These are phyloP conservation scores for Cardamine chenopodiifolia DNA, from an alignment of 345 rosid genomes.

Conservation along the genomic window DNA sequence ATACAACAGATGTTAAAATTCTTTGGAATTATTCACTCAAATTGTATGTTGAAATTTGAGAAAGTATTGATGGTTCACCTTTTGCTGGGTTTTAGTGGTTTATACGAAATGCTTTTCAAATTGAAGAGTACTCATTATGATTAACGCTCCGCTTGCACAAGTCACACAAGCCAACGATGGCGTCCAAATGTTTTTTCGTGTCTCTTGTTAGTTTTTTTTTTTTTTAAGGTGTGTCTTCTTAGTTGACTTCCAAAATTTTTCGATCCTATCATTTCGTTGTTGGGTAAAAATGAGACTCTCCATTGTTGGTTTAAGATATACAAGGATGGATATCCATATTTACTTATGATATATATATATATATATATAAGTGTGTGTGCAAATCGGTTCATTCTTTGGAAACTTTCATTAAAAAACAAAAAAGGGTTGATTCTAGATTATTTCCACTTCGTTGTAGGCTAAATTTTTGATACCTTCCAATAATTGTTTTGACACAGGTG, in stretches of 20 bases:
- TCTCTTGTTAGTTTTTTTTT: neutral
- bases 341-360: too few species aligned
- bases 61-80: constrained; percentile 4
- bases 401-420: too few species aligned
- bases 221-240: too few species aligned
- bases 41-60: neutral
- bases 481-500: constrained; percentile 25
- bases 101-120: constrained; percentile 7
- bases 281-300: too few species aligned
- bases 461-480: constrained; percentile 11
- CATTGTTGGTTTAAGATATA: too few species aligned
- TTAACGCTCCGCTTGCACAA: neutral
- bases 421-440: neutral
- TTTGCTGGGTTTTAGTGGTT: constrained; percentile 18
- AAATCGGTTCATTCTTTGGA: too few species aligned
- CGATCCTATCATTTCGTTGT: too few species aligned
- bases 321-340: too few species aligned
- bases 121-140: neutral
- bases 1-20: neutral
- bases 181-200: constrained; percentile 8
- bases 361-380: too few species aligned
- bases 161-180: constrained; percentile 24
- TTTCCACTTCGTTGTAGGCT: neutral
- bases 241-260: too few species aligned
- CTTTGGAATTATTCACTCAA: neutral